Evolutionary conservation across 768 basidiomycete species (phyloP).

Genomic region (Mycena galericulata): DNA sequence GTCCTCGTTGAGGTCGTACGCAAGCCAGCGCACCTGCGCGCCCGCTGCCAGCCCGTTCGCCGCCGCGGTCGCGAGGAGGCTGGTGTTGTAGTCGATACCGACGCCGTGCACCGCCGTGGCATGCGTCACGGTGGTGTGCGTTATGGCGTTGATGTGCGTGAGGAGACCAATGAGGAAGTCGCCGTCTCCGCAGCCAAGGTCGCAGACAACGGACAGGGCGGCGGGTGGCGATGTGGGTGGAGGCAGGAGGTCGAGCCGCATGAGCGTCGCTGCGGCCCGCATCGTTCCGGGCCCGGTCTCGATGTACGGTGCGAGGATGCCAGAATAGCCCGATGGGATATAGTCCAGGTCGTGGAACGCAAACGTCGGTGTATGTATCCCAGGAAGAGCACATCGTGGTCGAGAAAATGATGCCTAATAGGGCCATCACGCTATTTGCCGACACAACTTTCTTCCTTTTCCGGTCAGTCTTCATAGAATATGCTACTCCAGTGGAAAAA

Average conservation of each 20-base stretch:
- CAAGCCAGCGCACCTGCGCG: slow-evolving; percentile 7
- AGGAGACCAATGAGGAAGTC: slow-evolving; percentile 24
- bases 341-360: slow-evolving; percentile 28
- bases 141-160: slow-evolving; percentile 7
- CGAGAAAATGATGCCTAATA: too few relatives aligned
- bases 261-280: slow-evolving; percentile 26
- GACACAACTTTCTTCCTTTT: too few relatives aligned
- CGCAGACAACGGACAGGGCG: slow-evolving; percentile 15
- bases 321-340: slow-evolving; percentile 25
- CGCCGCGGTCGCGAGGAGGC: slow-evolving; percentile 10
- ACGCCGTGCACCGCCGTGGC: slow-evolving; percentile 13
- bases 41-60: slow-evolving; percentile 11
- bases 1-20: slow-evolving; percentile 25
- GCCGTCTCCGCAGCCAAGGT: slow-evolving; percentile 28
- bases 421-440: too few relatives aligned
- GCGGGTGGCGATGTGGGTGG: background rate
- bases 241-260: slow-evolving; percentile 14
- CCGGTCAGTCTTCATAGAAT: too few relatives aligned
- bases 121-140: background rate
- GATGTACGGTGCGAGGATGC: slow-evolving; percentile 23
- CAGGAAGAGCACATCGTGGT: too few relatives aligned
- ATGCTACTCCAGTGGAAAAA: too few relatives aligned
- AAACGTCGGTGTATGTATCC: slow-evolving; percentile 19
- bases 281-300: slow-evolving; percentile 23
- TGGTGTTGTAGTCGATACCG: slow-evolving; percentile 23